Percentiles rank a stretch among this genome's conserved stretches.
These are phyloP conservation scores for Prunus mongolica DNA, from an alignment of 306 rosid genomes.

Conservation along the genomic window DNA sequence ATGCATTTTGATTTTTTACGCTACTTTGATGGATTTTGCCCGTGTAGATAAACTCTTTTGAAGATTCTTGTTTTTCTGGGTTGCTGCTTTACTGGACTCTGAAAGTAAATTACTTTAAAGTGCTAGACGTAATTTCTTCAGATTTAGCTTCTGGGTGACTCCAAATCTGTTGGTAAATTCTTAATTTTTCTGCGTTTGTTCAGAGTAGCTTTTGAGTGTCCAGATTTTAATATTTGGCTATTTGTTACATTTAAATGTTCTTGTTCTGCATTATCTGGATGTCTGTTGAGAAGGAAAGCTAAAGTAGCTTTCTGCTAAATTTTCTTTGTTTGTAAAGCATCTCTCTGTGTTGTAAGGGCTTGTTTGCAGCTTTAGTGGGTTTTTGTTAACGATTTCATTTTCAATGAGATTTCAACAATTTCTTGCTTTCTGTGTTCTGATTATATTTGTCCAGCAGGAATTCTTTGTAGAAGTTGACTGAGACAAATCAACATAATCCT, in stretches of 20 bases:
- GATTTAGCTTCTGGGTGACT: slow-evolving; percentile 17
- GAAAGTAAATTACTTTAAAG: slow-evolving; percentile 17
- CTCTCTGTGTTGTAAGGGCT: background rate
- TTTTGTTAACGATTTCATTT: background rate
- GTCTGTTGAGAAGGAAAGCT: background rate
- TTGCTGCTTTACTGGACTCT: slow-evolving; percentile 18
- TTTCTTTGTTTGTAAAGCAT: background rate
- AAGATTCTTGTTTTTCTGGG: slow-evolving; percentile 19
- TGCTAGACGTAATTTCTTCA: background rate
- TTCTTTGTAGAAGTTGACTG: slow-evolving; percentile 17
- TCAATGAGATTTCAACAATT: slow-evolving; percentile 24
- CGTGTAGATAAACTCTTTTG: slow-evolving; percentile 17
- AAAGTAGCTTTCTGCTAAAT: background rate
- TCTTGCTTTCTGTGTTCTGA: background rate
- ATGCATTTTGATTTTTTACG: slow-evolving; percentile 25
- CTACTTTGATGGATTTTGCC: slow-evolving; percentile 26
- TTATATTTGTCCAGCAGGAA: background rate
- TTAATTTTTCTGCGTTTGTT: slow-evolving; percentile 1
- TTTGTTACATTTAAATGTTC: background rate
- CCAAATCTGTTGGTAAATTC: background rate
- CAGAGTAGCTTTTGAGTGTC: background rate
- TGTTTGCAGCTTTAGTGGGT: background rate
- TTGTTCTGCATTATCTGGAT: background rate
- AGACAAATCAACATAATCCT: slow-evolving; percentile 26
- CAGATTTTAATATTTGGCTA: background rate